Base-by-base conservation (phyloP, 2,329 filamentous ascomycete genomes). In the Phaeoacremonium minimum region DNA sequence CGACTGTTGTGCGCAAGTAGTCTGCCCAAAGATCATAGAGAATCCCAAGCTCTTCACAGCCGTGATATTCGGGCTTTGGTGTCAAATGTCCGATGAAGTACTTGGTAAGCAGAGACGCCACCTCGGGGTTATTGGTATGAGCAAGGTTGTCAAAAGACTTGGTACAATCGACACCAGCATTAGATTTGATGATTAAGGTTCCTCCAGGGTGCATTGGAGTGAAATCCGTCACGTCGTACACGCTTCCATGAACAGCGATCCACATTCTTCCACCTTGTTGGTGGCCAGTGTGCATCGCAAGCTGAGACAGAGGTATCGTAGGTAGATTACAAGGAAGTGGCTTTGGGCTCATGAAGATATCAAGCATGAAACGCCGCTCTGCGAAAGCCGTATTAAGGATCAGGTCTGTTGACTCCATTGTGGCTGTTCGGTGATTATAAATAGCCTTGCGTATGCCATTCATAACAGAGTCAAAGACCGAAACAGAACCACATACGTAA, bases 331-430 rank as follows among this genome's bases (percentile, higher is more conserved):
- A 72, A 0, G 71, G 66, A 2, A 75, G 60, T 0, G 71, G 64
- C 38, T 67, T 71, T 2, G 72, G 73, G 2, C 69, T 69, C 71
- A 75, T 75, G 50, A 76, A 76, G 28, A 76, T 69, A 40, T 76
- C 71, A 0, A 75, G 51, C 73, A 76, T 76, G 46, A 77, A 71
- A 6, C 73, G 61, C 1, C 73, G 60, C 50, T 77, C 73, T 0
- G 71, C 71, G 38, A 76, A 75, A 0, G 73, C 72, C 16, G 65
- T 68, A 44, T 70, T 66, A 34, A 75, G 51, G 33, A 76, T 65
- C 19, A 63, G 50, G 36, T 76, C 72, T 1, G 69, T 66, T 0
- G 65, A 66, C 20, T 73, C 67, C 58, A 72, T 70, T 0, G 68
- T 74, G 3, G 71, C 63, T 4, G 68, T 69, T 28, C 69, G 63